Conservation (phyloP, 768 basidiomycete genomes). For the Paxillus rubicundulus region DNA sequence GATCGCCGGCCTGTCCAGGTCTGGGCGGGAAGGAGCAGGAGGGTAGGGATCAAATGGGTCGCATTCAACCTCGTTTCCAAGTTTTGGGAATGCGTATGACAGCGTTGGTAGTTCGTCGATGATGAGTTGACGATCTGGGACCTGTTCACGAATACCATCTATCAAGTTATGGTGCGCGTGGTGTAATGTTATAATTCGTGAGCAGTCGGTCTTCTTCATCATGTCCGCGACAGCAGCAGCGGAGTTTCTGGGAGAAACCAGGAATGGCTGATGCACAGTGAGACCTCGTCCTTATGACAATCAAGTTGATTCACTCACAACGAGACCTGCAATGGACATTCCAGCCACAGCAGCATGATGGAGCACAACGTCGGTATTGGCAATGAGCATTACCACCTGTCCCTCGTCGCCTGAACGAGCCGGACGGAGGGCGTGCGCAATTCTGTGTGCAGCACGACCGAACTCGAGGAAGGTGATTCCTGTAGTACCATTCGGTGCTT, state of each 20-base stretch:
- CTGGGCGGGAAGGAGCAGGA: not conserved
- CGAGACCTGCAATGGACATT: conserved; percentile 25
- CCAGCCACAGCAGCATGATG: conserved; percentile 27
- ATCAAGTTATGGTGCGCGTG: conserved; percentile 13
- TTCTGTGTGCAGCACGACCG: conserved; percentile 29
- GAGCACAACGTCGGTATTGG: conserved; percentile 27
- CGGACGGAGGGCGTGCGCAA: conserved; percentile 22
- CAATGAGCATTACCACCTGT: conserved; percentile 31
- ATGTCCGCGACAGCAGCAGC: conserved; percentile 30
- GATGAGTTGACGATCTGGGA: not conserved
- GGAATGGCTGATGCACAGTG: conserved; percentile 25
- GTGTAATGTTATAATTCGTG: conserved; percentile 9
- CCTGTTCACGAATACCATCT: conserved; percentile 2
- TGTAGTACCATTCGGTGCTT: conserved; percentile 10
- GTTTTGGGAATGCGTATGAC: conserved; percentile 34
- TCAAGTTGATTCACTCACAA: conserved; percentile 31
- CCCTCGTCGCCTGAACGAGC: conserved; percentile 15
- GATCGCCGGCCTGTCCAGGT: conserved; percentile 3
- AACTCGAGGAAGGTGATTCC: conserved; percentile 13
- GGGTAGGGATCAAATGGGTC: conserved; percentile 13
- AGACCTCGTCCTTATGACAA: conserved; percentile 26
- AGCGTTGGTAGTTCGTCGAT: conserved; percentile 19
- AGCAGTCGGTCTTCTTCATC: conserved; percentile 9
- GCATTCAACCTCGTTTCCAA: conserved; percentile 28
- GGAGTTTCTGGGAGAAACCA: conserved; percentile 39